Conservation (phyloP, 192 early-diverging fungal genomes). For the Globomyces pollinis-pini region DNA sequence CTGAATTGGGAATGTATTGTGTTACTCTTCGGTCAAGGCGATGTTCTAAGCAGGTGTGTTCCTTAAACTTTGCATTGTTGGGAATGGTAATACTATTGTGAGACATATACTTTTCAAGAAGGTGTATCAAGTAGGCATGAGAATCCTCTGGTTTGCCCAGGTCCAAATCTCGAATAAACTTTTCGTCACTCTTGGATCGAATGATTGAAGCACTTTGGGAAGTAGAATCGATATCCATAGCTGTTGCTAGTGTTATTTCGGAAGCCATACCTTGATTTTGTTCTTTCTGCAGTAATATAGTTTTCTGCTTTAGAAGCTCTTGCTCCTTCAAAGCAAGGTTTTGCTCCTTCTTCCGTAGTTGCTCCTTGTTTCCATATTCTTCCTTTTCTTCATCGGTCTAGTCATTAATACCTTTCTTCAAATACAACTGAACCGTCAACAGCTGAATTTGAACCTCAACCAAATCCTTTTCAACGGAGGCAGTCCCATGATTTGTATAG, state of each 20-base stretch:
- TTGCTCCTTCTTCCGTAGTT: not conserved
- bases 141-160: not conserved
- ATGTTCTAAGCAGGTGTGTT: conserved; percentile 16
- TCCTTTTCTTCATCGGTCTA: not conserved
- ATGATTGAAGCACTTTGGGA: not conserved
- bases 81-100: not conserved
- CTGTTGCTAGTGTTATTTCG: not conserved
- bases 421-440: not conserved
- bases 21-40: conserved; percentile 11
- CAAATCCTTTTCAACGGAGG: not conserved
- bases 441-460: not conserved
- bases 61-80: not conserved
- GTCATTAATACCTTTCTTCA: not conserved
- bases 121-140: not conserved
- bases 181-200: not conserved
- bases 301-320: not conserved
- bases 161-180: conserved; percentile 7
- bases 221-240: conserved; percentile 1
- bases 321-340: not conserved
- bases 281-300: not conserved
- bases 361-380: not conserved
- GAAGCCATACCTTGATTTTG: not conserved
- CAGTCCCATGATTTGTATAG: not conserved
- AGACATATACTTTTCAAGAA: not conserved
- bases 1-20: not conserved